Evolutionary conservation across 495 filamentous ascomycete species (phyloP).

Genomic region (Penicillium arizonense): DNA sequence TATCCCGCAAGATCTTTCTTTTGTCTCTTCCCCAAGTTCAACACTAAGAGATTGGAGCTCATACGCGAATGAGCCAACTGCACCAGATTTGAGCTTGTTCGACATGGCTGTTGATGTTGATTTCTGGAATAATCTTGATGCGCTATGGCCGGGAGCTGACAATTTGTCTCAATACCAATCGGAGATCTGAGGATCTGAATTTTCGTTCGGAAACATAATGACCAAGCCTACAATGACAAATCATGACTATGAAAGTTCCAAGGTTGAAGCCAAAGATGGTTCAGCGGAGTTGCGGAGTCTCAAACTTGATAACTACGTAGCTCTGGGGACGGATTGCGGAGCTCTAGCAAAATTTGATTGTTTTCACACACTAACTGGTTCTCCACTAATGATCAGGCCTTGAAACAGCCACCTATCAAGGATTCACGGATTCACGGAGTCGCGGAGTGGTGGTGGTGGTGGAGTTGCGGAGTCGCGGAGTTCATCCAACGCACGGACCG

Average conservation of each 20-base stretch:
- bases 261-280: too few species aligned
- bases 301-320: too few species aligned
- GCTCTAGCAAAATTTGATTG: too few species aligned
- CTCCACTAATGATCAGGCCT: too few species aligned
- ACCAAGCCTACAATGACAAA: too few species aligned
- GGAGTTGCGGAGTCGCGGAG: neutral
- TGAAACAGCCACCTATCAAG: neutral
- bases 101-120: slow-evolving; percentile 16
- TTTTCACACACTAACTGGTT: too few species aligned
- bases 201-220: neutral
- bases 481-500: neutral
- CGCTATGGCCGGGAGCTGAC: slow-evolving; percentile 9
- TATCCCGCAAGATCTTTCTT: neutral
- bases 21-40: neutral
- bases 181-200: neutral
- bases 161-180: neutral
- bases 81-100: slow-evolving; percentile 3
- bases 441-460: neutral
- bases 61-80: neutral
- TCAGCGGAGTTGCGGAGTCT: slow-evolving; percentile 1
- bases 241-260: too few species aligned
- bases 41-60: neutral
- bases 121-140: slow-evolving; percentile 10
- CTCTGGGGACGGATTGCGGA: too few species aligned
- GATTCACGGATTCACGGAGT: slow-evolving; percentile 6